Conservation (phyloP, 2,329 filamentous ascomycete species). For the Knoxdaviesia proteae region DNA sequence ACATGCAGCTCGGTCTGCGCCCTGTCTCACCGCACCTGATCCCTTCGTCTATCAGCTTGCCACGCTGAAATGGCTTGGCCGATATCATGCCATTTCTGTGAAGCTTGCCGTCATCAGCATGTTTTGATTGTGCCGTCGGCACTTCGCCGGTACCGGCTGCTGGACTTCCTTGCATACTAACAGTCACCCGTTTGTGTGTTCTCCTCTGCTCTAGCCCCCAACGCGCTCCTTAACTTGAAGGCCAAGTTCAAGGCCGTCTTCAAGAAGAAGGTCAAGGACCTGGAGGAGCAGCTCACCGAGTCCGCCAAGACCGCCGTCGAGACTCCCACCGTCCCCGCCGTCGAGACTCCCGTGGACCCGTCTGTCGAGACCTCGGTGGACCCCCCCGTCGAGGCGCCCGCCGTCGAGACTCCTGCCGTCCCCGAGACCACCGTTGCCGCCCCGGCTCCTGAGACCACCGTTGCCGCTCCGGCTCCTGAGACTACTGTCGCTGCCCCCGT, state of each 20-base stretch:
- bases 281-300: slow-evolving; percentile 5
- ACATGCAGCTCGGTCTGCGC: too few relatives aligned
- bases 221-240: slow-evolving; percentile 33
- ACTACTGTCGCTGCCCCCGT: slow-evolving; percentile 3
- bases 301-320: slow-evolving; percentile 8
- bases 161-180: neutral
- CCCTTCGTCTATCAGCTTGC: neutral
- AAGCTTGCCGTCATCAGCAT: neutral
- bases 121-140: too few relatives aligned
- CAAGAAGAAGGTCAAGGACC: slow-evolving; percentile 22
- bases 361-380: too few relatives aligned
- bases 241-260: slow-evolving; percentile 31
- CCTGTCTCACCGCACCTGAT: too few relatives aligned
- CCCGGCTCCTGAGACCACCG: slow-evolving; percentile 9
- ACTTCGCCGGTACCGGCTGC: too few relatives aligned
- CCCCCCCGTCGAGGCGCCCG: neutral
- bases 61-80: neutral
- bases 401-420: neutral
- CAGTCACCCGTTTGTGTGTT: neutral
- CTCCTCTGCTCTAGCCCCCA: slow-evolving; percentile 16
- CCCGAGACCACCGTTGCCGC: slow-evolving; percentile 5
- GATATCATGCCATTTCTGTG: neutral
- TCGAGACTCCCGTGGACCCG: neutral
- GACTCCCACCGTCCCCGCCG: neutral
- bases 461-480: slow-evolving; percentile 2